phyloP scores from a whole-genome alignment of 148 eudicot species.

The Amaranthus cruentus region DNA sequence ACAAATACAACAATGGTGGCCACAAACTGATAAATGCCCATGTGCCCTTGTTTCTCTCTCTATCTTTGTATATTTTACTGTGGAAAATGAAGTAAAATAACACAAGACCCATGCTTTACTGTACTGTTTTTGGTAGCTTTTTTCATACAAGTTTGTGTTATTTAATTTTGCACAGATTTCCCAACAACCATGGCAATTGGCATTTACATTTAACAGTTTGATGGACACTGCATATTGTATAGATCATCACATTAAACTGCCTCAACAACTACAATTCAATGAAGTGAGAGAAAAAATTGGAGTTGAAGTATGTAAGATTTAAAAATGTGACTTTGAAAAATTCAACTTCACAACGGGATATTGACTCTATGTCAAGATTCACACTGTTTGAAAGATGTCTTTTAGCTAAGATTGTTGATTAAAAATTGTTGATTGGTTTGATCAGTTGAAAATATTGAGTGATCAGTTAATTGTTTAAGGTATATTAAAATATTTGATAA shows the following conservation, averaged over 20 bases:
- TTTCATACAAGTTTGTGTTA: not conserved
- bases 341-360: no score
- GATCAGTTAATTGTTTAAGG: no score
- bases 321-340: no score
- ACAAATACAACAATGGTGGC: slow-evolving; percentile 32
- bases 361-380: no score
- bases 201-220: slow-evolving; percentile 14
- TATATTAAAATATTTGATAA: no score
- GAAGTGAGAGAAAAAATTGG: not conserved
- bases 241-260: slow-evolving; percentile 15
- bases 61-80: slow-evolving; percentile 4
- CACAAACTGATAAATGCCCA: slow-evolving; percentile 28
- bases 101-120: slow-evolving; percentile 11
- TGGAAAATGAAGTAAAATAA: slow-evolving; percentile 10
- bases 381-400: no score
- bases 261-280: slow-evolving; percentile 18
- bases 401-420: no score
- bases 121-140: slow-evolving; percentile 1
- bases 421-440: no score
- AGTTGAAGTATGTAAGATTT: no score
- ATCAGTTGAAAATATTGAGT: no score
- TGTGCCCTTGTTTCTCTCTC: slow-evolving; percentile 15
- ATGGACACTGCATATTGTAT: not conserved
- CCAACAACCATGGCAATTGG: slow-evolving; percentile 25
- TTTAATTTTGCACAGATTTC: not conserved